These are phyloP conservation scores for Yueomyces sp. DNA, from an alignment of 805 yeast genomes.

Conservation along the genomic window DNA sequence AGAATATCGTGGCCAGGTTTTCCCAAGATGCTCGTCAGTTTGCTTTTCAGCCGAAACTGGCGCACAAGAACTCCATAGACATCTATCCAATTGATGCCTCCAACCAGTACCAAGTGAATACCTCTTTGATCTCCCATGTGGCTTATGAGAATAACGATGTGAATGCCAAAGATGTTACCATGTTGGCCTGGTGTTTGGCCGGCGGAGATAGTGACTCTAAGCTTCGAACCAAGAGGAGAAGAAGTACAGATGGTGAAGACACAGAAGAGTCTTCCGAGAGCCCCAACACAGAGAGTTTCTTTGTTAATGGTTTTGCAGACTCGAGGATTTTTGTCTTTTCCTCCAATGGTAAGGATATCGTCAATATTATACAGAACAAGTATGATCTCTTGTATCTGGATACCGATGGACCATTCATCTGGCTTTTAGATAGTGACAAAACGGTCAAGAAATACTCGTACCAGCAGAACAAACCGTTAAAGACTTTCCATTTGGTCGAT, in stretches of 20 bases:
- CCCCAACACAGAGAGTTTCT: slow-evolving; percentile 10
- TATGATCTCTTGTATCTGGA: slow-evolving; percentile 25
- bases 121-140: slow-evolving; percentile 18
- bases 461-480: slow-evolving; percentile 22
- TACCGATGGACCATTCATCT: slow-evolving; percentile 23
- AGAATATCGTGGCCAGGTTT: slow-evolving; percentile 16
- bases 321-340: slow-evolving; percentile 23
- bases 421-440: slow-evolving; percentile 21
- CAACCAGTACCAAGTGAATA: slow-evolving; percentile 14
- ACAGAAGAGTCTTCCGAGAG: slow-evolving; percentile 1
- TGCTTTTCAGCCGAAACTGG: slow-evolving; percentile 22
- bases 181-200: slow-evolving; percentile 17
- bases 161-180: slow-evolving; percentile 13
- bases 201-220: neutral
- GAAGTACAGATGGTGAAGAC: slow-evolving; percentile 7
- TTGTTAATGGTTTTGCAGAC: slow-evolving; percentile 18
- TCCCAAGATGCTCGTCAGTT: slow-evolving; percentile 20
- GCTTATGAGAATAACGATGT: slow-evolving; percentile 23
- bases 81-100: slow-evolving; percentile 20
- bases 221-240: slow-evolving; percentile 12
- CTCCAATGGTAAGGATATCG: slow-evolving; percentile 23
- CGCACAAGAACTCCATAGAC: slow-evolving; percentile 23
- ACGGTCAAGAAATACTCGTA: slow-evolving; percentile 22
- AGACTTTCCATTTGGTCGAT: slow-evolving; percentile 23
- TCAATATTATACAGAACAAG: slow-evolving; percentile 24